phyloP scores from a whole-genome alignment of 495 filamentous ascomycete genomes.

The Lasiosphaeria miniovina region DNA sequence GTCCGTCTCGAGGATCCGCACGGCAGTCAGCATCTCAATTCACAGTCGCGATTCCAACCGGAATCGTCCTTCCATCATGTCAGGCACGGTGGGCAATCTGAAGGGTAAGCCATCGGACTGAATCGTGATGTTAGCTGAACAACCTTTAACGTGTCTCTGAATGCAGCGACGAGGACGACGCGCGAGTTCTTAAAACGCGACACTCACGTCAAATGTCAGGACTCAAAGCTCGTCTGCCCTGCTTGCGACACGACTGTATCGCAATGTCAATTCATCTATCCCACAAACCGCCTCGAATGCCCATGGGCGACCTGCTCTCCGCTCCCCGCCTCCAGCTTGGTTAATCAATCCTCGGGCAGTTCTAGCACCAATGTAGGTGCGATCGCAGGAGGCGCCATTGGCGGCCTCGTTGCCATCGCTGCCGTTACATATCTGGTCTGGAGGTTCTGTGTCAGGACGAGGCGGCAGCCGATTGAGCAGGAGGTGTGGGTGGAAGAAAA shows the following conservation, averaged over 20 bases:
- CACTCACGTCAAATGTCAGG: constrained; percentile 23
- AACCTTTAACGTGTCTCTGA: not conserved
- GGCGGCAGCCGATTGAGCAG: constrained; percentile 57
- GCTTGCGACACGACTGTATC: constrained; percentile 18
- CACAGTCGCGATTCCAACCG: not conserved
- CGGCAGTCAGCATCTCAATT: not conserved
- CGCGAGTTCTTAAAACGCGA: constrained; percentile 20
- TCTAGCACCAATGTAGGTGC: constrained; percentile 67
- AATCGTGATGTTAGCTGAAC: not conserved
- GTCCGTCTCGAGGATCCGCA: not conserved
- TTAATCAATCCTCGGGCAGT: constrained; percentile 25
- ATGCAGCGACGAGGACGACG: not conserved
- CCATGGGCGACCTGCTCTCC: constrained; percentile 38
- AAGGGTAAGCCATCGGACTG: constrained; percentile 10
- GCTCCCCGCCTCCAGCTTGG: constrained; percentile 6
- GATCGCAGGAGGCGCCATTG: constrained; percentile 82
- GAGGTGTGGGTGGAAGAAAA: constrained; percentile 54
- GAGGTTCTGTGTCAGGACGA: constrained; percentile 80
- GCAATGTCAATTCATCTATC: constrained; percentile 37
- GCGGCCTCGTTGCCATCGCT: constrained; percentile 66
- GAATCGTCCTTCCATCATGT: constrained; percentile 11
- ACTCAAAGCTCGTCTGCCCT: constrained; percentile 25
- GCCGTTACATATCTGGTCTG: constrained; percentile 76
- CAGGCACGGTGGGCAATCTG: constrained; percentile 7
- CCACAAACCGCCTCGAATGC: constrained; percentile 34